A percentile compares a stretch with the other conserved stretches of the same genome.
Conservation (phyloP, 306 rosid genomes). For the Prunus armeniaca region DNA sequence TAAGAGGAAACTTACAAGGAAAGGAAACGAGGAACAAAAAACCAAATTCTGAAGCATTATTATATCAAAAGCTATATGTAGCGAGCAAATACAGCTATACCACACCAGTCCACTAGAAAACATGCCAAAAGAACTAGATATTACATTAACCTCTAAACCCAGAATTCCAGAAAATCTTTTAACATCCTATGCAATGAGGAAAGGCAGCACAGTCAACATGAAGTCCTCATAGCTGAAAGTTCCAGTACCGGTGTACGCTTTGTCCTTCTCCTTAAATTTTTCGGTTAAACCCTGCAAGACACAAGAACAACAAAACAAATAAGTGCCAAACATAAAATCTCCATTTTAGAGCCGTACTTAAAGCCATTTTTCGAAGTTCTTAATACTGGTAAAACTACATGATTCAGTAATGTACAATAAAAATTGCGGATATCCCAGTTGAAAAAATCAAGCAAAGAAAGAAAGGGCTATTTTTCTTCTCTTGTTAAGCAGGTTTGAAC, state of each 20-base stretch:
- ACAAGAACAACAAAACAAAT: not conserved
- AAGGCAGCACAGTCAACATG: slow-evolving; percentile 94
- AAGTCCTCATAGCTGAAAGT: slow-evolving; percentile 79
- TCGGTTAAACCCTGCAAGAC: slow-evolving; percentile 78
- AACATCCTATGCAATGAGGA: slow-evolving; percentile 59
- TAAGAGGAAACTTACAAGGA: not conserved
- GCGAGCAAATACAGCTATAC: not conserved
- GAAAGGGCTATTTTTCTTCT: not conserved
- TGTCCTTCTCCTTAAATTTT: slow-evolving; percentile 93
- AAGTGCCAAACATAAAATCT: too few relatives aligned
- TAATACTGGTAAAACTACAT: not conserved
- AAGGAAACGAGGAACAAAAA: not conserved
- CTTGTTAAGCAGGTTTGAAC: not conserved
- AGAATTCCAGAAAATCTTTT: not conserved
- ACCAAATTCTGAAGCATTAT: not conserved
- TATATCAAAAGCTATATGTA: not conserved
- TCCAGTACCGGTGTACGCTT: slow-evolving; percentile 60
- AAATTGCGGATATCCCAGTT: not conserved
- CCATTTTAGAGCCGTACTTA: not conserved
- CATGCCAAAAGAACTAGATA: not conserved
- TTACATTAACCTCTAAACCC: not conserved
- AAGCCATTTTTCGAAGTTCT: not conserved
- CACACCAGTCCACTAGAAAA: not conserved
- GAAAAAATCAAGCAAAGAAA: not conserved
- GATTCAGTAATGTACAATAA: not conserved